Evolutionary conservation across 2,329 filamentous ascomycete species (phyloP), one percentile per base, ranked within the genome.

Genomic region (Hypoxylon sp.): DNA sequence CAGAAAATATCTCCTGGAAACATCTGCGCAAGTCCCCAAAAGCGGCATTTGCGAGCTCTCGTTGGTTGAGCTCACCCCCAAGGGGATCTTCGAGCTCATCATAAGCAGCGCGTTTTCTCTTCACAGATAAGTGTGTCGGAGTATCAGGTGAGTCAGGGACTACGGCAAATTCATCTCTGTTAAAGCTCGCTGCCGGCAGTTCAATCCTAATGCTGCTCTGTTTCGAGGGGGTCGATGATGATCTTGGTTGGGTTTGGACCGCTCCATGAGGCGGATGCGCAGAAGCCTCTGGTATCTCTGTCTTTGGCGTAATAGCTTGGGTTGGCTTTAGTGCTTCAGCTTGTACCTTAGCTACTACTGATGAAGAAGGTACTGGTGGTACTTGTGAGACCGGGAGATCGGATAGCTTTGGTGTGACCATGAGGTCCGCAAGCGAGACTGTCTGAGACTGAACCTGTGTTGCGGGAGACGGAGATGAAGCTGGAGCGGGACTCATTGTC

Each of bases 11-110:
- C 23, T 90, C 88, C 58, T 89, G 84, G 2, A 97, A 82, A 51
- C 94, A 86, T 38, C 87, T 86, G 61, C 91, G 87, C 11, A 99
- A 82, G 60, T 90, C 89, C 58, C 90, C 82, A 49, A 94, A 84
- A 46, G 93, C 91, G 10, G 88, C 85, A 73, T 97, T 90, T 3
- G 91, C 92, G 74, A 94, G 90, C 73, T 97, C 90, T 55, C 91
- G 90, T 78, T 97, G 93, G 75, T 97, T 93, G 2, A 93, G 82
- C 45, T 88, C 89, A 48, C 90, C 80, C 14, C 87, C 84, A 19
- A 91, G 81, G 2, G 87, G 79, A 53, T 86, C 87, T 60, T 87
- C 86, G 11, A 86, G 84, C 6, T 83, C 84, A 53, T 86, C 82
- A 19, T 81, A 78, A 21, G 82, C 81, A 23, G 84, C 81, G 38